Conservation (phyloP, 164 flowering plant species). For the Macadamia integrifolia region DNA sequence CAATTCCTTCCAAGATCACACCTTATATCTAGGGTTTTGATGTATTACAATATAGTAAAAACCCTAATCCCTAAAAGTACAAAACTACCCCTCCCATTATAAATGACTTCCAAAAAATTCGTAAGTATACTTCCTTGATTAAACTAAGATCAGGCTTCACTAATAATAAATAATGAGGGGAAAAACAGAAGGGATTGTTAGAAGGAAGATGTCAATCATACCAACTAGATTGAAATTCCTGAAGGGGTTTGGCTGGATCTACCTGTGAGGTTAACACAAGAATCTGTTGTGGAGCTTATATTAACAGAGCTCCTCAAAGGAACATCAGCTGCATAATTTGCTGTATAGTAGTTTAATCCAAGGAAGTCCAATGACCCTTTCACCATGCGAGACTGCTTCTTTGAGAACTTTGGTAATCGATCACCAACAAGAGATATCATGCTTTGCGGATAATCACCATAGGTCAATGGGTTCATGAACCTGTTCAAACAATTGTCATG, state of each 20-base stretch:
- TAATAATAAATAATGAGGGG: too few species aligned
- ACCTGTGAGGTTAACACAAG: slow-evolving; percentile 17
- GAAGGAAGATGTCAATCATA: too few species aligned
- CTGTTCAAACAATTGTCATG: neutral
- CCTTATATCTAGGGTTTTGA: too few species aligned
- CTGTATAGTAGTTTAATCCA: slow-evolving; percentile 40
- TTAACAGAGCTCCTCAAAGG: neutral
- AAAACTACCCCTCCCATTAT: too few species aligned
- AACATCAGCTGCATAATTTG: slow-evolving; percentile 28
- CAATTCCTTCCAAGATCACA: too few species aligned
- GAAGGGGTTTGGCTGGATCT: neutral
- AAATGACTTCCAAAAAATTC: too few species aligned
- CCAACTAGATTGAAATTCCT: too few species aligned
- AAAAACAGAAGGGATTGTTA: too few species aligned
- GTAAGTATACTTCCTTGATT: too few species aligned
- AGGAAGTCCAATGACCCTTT: slow-evolving; percentile 36
- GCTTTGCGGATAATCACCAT: slow-evolving; percentile 33
- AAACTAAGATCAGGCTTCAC: too few species aligned
- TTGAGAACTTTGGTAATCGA: slow-evolving; percentile 38
- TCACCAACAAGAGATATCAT: slow-evolving; percentile 21
- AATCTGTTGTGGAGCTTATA: slow-evolving; percentile 19
- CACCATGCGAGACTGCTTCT: slow-evolving; percentile 27
- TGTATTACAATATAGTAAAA: too few species aligned
- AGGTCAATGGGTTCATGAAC: slow-evolving; percentile 34
- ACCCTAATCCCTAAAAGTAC: too few species aligned